phyloP scores from a whole-genome alignment of 805 yeast species.

The Zygosaccharomyces siamensis region DNA sequence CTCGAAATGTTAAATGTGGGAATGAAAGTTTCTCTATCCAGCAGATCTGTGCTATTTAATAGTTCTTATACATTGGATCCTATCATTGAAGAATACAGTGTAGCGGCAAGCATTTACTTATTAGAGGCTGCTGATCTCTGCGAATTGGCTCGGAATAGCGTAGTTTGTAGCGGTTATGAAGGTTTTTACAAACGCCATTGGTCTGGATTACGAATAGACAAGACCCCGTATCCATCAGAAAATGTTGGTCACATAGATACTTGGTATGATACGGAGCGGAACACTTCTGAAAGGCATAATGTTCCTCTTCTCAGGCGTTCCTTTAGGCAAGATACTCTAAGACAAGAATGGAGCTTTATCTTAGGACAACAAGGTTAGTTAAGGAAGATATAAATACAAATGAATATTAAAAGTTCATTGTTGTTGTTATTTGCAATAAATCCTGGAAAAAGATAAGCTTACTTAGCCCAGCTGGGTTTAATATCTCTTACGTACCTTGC shows the following conservation, averaged over 20 bases:
- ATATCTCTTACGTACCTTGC: slow-evolving; percentile 34
- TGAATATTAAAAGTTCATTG: neutral
- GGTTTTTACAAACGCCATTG: slow-evolving; percentile 34
- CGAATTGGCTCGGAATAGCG: slow-evolving; percentile 31
- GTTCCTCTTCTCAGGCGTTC: slow-evolving; percentile 30
- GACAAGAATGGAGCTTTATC: slow-evolving; percentile 31
- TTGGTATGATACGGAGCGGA: slow-evolving; percentile 30
- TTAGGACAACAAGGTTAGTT: slow-evolving; percentile 9
- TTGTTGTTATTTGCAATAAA: neutral
- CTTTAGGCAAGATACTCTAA: slow-evolving; percentile 25
- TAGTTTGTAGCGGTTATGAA: slow-evolving; percentile 28
- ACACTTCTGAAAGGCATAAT: slow-evolving; percentile 32
- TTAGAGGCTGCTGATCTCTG: slow-evolving; percentile 33
- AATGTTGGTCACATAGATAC: slow-evolving; percentile 24
- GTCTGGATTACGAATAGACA: slow-evolving; percentile 24
- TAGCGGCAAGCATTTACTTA: slow-evolving; percentile 34
- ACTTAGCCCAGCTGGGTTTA: slow-evolving; percentile 33
- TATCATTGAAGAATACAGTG: slow-evolving; percentile 34
- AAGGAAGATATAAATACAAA: neutral
- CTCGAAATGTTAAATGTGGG: slow-evolving; percentile 31
- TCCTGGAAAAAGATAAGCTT: neutral
- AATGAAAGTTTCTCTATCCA: slow-evolving; percentile 26
- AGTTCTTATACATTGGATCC: slow-evolving; percentile 34
- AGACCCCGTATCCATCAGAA: slow-evolving; percentile 15
- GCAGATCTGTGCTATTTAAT: slow-evolving; percentile 29